These are phyloP conservation scores for Lecanicillium sp. DNA, from an alignment of 2,329 filamentous ascomycete genomes.

Conservation along the genomic window DNA sequence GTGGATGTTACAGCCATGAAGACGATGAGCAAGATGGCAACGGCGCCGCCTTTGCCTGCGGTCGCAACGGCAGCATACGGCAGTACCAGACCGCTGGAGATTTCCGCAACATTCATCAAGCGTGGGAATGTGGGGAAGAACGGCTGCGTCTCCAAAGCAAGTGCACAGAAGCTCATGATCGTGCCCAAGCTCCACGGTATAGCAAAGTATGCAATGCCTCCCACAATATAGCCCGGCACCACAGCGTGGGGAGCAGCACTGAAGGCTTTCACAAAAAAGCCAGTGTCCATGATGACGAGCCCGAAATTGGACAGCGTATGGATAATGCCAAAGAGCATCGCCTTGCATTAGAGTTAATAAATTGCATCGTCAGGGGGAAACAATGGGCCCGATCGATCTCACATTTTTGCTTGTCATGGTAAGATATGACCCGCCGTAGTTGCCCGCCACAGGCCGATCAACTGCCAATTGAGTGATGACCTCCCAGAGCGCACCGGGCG, in stretches of 20 bases:
- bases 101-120: constrained; percentile 53
- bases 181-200: constrained; percentile 50
- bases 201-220: constrained; percentile 47
- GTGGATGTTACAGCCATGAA: constrained; percentile 71
- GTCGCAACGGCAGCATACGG: constrained; percentile 65
- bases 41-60: constrained; percentile 64
- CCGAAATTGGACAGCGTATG: constrained; percentile 45
- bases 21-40: constrained; percentile 60
- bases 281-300: constrained; percentile 48
- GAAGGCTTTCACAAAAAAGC: constrained; percentile 49
- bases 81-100: constrained; percentile 62
- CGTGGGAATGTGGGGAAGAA: constrained; percentile 49
- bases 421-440: constrained; percentile 47
- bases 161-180: constrained; percentile 40
- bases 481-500: constrained; percentile 42
- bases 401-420: constrained; percentile 49
- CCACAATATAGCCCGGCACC: constrained; percentile 47
- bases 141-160: constrained; percentile 40
- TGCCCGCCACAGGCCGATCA: constrained; percentile 42
- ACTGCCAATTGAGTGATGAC: constrained; percentile 39
- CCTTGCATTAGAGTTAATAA: constrained; percentile 22
- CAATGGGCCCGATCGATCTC: constrained; percentile 6
- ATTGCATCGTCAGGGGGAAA: not conserved
- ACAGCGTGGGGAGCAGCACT: constrained; percentile 40
- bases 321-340: constrained; percentile 44